Evolutionary conservation across 2,329 filamentous ascomycete genomes (phyloP), one percentile per base, ranked within the genome.

Genomic region (Colletotrichum aenigma): DNA sequence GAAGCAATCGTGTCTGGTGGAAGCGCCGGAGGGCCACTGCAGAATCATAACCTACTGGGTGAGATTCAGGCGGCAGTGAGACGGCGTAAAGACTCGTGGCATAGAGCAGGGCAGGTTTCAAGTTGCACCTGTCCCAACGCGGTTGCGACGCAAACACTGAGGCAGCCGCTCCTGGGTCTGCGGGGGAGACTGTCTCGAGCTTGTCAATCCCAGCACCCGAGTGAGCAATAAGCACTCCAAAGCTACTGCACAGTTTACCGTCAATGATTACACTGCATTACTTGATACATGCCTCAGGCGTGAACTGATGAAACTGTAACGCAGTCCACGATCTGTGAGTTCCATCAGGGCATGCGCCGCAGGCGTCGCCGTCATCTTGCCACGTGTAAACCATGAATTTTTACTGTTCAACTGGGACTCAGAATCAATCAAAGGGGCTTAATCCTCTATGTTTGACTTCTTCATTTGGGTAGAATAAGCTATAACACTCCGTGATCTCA

Each of bases 81-180:
- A 74, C 48, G 58, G 48, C 21, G 48, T 30, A 60, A 26, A 52
- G 32, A 73, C 70, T 76, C 74, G 64, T 74, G 74, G 74, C 64
- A 69, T 68, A 55, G 18, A 12, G 58, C 48, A 65, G 36, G 28
- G 48, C 62, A 34, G 34, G 34, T 30, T 60, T n/a, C 2, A 18
- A 26, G 74, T 76, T 38, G 7, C 38, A 61, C 70, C 10, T 60
- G 13, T 66, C 15, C 26, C 12, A 36, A 18, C n/a, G 18, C 18
- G 15, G 26, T 55, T 64, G 30, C 58, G 15, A 36, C 70, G 55
- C 64, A 74, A 72, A 68, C 64, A 65, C 34, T 32, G 24, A 58
- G 34, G 18, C 15, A 52, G 16, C 15, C 16, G 15, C 16, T n/a
- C 28, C 55, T 36, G 38, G 26, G 9, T 12, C 34, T 75, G n/a